Evolutionary conservation across 305 asterid genomes (phyloP).

Genomic region (Withania somnifera): DNA sequence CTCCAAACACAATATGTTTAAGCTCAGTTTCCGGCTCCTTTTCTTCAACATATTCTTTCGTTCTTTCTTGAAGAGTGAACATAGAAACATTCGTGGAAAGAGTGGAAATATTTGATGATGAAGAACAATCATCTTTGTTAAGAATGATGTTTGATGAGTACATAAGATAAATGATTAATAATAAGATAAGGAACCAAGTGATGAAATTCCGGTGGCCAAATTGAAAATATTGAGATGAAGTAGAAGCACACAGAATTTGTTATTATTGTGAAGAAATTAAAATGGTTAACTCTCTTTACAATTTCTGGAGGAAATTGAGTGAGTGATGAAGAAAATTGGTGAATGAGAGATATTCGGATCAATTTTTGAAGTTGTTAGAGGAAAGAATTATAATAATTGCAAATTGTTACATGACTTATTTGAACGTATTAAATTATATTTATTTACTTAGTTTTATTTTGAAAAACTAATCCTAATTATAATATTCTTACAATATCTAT

Average conservation of each 20-base stretch:
- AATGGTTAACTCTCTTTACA: neutral
- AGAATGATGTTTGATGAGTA: conserved; percentile 55
- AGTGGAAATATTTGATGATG: neutral
- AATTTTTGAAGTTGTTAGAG: conserved; percentile 1
- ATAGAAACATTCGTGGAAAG: neutral
- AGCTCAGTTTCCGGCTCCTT: conserved; percentile 14
- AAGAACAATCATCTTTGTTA: conserved; percentile 10
- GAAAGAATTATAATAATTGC: neutral
- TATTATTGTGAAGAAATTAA: no score
- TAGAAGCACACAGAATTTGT: no score
- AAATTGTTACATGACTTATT: neutral
- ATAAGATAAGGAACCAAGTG: conserved; percentile 27
- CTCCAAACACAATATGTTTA: conserved; percentile 54
- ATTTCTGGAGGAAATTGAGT: neutral
- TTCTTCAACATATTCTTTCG: neutral
- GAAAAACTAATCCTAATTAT: no score
- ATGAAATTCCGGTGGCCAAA: conserved; percentile 13
- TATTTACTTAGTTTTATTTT: no score
- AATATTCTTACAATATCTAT: no score
- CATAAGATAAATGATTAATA: conserved; percentile 38
- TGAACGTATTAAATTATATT: neutral
- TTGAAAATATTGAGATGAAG: conserved; percentile 19
- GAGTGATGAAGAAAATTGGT: neutral
- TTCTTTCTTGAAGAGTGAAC: neutral
- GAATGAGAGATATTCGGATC: neutral